Evolutionary conservation across 257 asterid species (phyloP).

Genomic region (Anisodus acutangulus): DNA sequence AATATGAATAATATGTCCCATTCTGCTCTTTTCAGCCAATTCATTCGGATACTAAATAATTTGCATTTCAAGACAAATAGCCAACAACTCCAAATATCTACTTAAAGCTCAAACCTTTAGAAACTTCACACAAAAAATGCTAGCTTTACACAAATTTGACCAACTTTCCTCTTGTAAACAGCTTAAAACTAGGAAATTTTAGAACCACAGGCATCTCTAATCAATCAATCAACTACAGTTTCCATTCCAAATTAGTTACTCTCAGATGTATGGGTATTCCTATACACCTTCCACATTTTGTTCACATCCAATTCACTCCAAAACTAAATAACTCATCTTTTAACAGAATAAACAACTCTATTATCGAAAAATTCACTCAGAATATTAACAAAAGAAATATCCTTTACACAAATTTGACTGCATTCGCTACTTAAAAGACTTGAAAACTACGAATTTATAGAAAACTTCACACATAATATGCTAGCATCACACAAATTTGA

Average conservation of each 20-base stretch:
- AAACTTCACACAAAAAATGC: neutral
- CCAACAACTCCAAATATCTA: neutral
- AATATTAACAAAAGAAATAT: too few relatives aligned
- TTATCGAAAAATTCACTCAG: too few relatives aligned
- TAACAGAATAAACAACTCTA: too few relatives aligned
- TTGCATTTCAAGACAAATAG: neutral
- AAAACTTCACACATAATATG: neutral
- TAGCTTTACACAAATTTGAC: neutral
- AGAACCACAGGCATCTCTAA: neutral
- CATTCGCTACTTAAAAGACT: too few relatives aligned
- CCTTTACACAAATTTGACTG: too few relatives aligned
- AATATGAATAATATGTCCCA: neutral
- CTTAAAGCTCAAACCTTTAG: neutral
- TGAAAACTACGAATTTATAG: too few relatives aligned
- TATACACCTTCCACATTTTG: too few relatives aligned
- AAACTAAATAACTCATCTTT: too few relatives aligned
- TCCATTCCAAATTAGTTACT: neutral
- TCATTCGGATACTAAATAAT: neutral
- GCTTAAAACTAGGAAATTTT: neutral
- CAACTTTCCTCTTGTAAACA: neutral
- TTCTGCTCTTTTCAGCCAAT: neutral
- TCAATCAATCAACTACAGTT: slow-evolving; percentile 6
- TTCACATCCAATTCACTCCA: too few relatives aligned
- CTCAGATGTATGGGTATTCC: neutral
- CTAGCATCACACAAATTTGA: neutral